Evolutionary conservation across 805 yeast species (phyloP), one percentile per base, ranked within the genome.

Genomic region (Candida andamanensis): DNA sequence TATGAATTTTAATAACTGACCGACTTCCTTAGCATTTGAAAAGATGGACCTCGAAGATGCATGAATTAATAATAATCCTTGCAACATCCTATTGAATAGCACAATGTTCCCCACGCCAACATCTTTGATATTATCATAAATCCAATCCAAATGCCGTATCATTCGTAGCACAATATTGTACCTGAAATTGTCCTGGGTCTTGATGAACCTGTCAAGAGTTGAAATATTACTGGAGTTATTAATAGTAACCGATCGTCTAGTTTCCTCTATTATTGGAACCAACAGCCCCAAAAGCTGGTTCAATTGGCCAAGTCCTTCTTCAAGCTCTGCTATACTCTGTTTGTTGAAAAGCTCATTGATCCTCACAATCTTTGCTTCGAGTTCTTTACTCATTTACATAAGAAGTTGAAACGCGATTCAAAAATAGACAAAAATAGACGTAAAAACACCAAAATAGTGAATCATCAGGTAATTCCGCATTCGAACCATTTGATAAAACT

Each of bases 41-140:
- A 81, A 78, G 2, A 76, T 39, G 9, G 54, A 45, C 33, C 86
- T 55, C 13, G 81, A 72, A 2, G 55, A 55, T 3, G 78, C 70
- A 47, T 81, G 89, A 6, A 80, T 30, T 25, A 81, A 56, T 14
- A 81, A 58, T 8, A 76, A 54, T 0, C 87, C 89, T 44, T 78
- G 82, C 4, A 79, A 50, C 1, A 72, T 55, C 24, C 67, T 45
- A 37, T 63, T 60, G 23, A 56, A 52, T 16, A 42, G 39, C 14
- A 46, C 30, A 6, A 38, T 13, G 5, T 17, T 20, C 3, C 22
- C 33, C 7, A 11, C 19, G 13, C 42, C 42, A 15, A 37, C 24
- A 1, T 15, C 12, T 5, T 15, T 28, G 13, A 36, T 24, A 9
- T 32, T 35, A 11, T 29, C 33, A 32, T 28, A 32, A 6, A 37